Base-by-base conservation (phyloP, 1,284 basidiomycete genomes). In the Exobasidium rhododendri region DNA sequence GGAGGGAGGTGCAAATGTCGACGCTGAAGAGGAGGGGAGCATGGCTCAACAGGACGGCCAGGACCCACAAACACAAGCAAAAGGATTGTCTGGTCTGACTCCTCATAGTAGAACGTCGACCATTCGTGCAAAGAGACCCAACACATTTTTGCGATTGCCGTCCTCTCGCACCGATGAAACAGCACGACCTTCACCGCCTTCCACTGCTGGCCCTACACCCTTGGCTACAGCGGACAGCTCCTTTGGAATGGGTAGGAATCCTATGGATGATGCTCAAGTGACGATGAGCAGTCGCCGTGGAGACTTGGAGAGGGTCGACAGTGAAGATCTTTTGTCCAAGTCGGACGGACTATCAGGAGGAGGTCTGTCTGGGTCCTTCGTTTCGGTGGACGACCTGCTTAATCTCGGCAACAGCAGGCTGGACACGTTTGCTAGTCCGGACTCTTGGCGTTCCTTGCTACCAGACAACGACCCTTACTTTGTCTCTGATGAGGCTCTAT, bases 381-480 rank as follows among this genome's bases (percentile, higher is more conserved):
- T 20, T 31, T 17, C 35, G 32, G 46, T 30, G 43, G 26, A 28
- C 26, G 29, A 17, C 30, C 24, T 56, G 56, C 45, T 59, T 47
- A 44, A n/a, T 65, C 29, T 40, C 7, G 17, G 35, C 17, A 40
- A 17, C 17, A 40, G 35, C 17, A 40, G 35, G 7, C 35, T 7
- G 17, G 35, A 17, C 10, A 10, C 17, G 35, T 17, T 68, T 58
- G 65, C 66, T 6, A 70, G 68, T 35, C 72, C 70, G 1, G 72
- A 74, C 55, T 65, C 68, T 24, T 74, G 72, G 72, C 63, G 72
- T 20, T 64, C 66, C 24, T 58, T 74, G 3, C 65, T 74, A 1
- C 70, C 70, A 0, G 64, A 67, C 54, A 62, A 74, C 56, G 72
- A 74, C 49, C 72, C 70, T 1, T 74, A 64, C 63, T 74, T 24